Base-by-base conservation (phyloP, 768 basidiomycete genomes). In the Boletus edulis region DNA sequence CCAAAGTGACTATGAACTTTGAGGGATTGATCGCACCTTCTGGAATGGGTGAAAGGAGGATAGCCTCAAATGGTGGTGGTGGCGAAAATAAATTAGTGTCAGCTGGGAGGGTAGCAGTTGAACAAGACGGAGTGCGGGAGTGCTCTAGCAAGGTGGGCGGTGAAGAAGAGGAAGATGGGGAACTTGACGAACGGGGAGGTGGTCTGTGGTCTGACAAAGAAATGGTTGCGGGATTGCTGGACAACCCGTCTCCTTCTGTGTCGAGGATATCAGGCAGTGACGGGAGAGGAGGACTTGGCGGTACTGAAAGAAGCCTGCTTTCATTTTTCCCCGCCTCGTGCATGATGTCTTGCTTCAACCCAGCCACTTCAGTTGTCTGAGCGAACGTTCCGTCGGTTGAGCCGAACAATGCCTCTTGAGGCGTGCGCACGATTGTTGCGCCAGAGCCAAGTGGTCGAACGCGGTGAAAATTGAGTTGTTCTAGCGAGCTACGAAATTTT, bases 371-470 rank as follows among this genome's bases (percentile, higher is more conserved):
- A 39, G 31, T 48, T 18, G 53, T 48, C 5, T 40, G n/a, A n/a
- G 13, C 54, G 34, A 53, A 54, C 8, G 13, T 11, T 20, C 40
- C 31, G 18, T 39, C 53, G 20, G 41, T 46, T 20, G 75, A 56
- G 45, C 72, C 67, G 29, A 68, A 74, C 31, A 93, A 74, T 20
- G 90, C 90, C 52, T 93, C 91, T 59, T 87, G 84, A 9, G 91
- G 91, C 0, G 91, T 92, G 53, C 85, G 77, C 37, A 92, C 90
- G 31, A 93, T 75, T 2, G 78, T 85, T 14, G 90, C 90, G 39
- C 90, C 89, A 18, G 80, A 66, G n/a, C 87, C 89, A 18, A 89
- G 78, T 4, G 74, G 68, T 3, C 82, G 82, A 41, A 70, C 76
- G 13, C 82, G 78, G 14, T 56, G 65, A 20, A 54, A 35, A 49